Evolutionary conservation across 306 rosid genomes (phyloP), one percentile per base, ranked within the genome.

Genomic region (Medicago lupulina): DNA sequence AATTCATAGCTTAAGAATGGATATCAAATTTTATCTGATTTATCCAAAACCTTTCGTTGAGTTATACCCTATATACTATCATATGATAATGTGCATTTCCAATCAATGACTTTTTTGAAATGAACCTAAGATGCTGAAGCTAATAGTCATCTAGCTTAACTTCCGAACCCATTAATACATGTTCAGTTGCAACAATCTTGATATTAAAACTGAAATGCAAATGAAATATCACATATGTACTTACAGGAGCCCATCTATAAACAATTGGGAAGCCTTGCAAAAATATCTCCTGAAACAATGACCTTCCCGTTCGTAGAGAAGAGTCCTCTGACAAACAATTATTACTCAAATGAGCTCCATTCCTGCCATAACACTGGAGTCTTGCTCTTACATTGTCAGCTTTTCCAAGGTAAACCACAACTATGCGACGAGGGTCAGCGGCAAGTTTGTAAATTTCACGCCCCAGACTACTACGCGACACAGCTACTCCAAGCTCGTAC

Each of bases 201-300:
- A 19, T 55, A 19, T 55, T 9, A 55, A 19, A 69, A 40, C 21
- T 41, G 18, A n/a, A 62, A 47, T 6, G 47, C 46, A 49, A 4
- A 60, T 43, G 7, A 9, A 19, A 55, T 55, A 13, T 18, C 14
- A 9, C 28, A 43, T 54, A 57, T 82, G 59, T 63, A 86, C 96
- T 89, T 79, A 94, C 98, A 77, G 89, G 83, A 60, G 94, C 96
- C 97, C 98, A 91, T 94, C 98, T 86, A 79, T 71, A 94, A 63
- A 88, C 83, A 51, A 94, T 79, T 8, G 96, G 81, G 78, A 80
- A 90, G 62, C 90, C 90, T 59, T 73, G 83, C 9, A 83, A 76
- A 76, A 94, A 85, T 4, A 91, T 82, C 67, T 86, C 86, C 43
- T 82, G 83, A 82, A 91, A 94, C 73, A 94, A 87, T 21, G 89